Percentiles rank a stretch among this genome's conserved stretches.
phyloP scores from a whole-genome alignment of 257 asterid species.

The Capsicum chinense region DNA sequence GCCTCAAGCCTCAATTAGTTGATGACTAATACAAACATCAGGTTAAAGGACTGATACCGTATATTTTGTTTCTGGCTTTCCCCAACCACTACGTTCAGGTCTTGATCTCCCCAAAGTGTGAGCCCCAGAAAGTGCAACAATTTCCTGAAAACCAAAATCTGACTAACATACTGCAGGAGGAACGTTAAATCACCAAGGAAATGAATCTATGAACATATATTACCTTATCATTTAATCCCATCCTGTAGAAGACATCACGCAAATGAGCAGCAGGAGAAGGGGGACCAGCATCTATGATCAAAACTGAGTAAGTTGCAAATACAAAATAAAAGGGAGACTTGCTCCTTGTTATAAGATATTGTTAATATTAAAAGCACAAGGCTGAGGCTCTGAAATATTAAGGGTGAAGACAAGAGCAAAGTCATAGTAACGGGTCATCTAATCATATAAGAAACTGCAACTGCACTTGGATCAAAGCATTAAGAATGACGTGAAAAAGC shows the following conservation, averaged over 20 bases:
- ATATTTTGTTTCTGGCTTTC: slow-evolving; percentile 92
- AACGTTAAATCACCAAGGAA: slow-evolving; percentile 9
- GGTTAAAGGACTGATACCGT: slow-evolving; percentile 55
- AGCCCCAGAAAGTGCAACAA: slow-evolving; percentile 98
- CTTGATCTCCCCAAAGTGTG: slow-evolving; percentile 98
- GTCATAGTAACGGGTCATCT: slow-evolving; percentile 5
- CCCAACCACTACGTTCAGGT: slow-evolving; percentile 99
- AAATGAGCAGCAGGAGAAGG: slow-evolving; percentile 96
- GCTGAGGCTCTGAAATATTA: not conserved
- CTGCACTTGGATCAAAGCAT: slow-evolving; percentile 12
- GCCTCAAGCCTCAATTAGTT: not conserved
- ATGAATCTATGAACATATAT: slow-evolving; percentile 11
- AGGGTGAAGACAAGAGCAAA: slow-evolving; percentile 13
- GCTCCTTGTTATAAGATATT: slow-evolving; percentile 14
- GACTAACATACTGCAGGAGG: slow-evolving; percentile 3
- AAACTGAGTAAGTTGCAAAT: slow-evolving; percentile 30
- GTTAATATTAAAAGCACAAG: slow-evolving; percentile 23
- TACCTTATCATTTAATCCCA: slow-evolving; percentile 96
- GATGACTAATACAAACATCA: not conserved
- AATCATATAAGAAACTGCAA: not conserved
- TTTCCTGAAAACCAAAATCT: slow-evolving; percentile 66
- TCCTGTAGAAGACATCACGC: slow-evolving; percentile 91
- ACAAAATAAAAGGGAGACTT: slow-evolving; percentile 8
- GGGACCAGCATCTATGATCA: slow-evolving; percentile 92
- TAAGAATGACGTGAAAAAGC: not conserved